phyloP scores from a whole-genome alignment of 495 filamentous ascomycete genomes.

The Amphirosellinia nigrospora region DNA sequence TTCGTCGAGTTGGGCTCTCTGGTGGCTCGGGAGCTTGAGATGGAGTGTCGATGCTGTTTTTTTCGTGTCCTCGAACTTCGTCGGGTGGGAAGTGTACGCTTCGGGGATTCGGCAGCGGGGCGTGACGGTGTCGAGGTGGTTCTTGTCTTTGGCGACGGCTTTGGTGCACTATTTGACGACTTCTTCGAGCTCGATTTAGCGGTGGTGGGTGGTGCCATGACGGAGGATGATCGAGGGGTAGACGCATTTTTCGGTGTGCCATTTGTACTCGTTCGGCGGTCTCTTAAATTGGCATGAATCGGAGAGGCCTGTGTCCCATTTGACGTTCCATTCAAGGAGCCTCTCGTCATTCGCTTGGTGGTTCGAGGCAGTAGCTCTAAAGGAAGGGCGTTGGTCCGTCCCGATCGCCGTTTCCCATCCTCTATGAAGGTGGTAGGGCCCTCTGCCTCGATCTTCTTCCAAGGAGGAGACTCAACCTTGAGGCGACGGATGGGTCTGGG shows the following conservation, averaged over 20 bases:
- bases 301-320: slow-evolving; percentile 28
- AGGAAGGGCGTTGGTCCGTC: slow-evolving; percentile 78
- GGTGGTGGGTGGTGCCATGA: slow-evolving; percentile 38
- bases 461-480: slow-evolving; percentile 80
- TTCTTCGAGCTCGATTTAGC: slow-evolving; percentile 40
- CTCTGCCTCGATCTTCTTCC: slow-evolving; percentile 87
- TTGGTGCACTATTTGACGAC: slow-evolving; percentile 32
- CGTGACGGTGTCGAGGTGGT: slow-evolving; percentile 42
- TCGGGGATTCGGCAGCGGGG: slow-evolving; percentile 42
- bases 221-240: slow-evolving; percentile 27
- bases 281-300: slow-evolving; percentile 12
- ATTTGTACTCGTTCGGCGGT: slow-evolving; percentile 35
- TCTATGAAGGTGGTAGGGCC: slow-evolving; percentile 85
- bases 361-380: slow-evolving; percentile 69
- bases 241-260: slow-evolving; percentile 43
- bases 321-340: slow-evolving; percentile 42
- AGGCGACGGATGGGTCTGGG: slow-evolving; percentile 40
- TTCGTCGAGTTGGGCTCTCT: slow-evolving; percentile 36
- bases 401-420: slow-evolving; percentile 85
- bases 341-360: slow-evolving; percentile 63
- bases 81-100: slow-evolving; percentile 41
- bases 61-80: slow-evolving; percentile 44
- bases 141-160: slow-evolving; percentile 39
- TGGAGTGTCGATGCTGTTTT: slow-evolving; percentile 27
- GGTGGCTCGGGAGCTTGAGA: slow-evolving; percentile 33